Base-by-base conservation (phyloP, 352 stramenopile species). In the Phytopythium litorale region DNA sequence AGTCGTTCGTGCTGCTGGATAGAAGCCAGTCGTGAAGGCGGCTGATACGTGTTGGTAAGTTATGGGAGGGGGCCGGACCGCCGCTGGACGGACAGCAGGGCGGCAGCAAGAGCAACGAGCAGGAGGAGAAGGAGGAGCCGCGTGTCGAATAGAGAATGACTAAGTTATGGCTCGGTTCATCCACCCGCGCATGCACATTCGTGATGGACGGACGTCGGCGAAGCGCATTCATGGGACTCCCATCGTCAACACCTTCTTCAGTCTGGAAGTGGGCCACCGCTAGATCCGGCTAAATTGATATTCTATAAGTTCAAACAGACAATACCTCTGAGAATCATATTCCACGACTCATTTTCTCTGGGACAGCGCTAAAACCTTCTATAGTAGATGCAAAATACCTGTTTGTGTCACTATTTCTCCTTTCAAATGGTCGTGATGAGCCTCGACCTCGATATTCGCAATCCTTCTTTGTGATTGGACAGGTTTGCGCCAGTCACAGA, bases 1-100 rank as follows among this genome's bases (percentile, higher is more conserved):
- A 88, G 11, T 92, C 83, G 51, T 92, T 92, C 54, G 83, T 92
- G 59, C 68, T 92, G 66, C 74, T 92, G 25, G 80, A 90, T 50
- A 43, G 35, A 60, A 60, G 40, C 54, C 35, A 60, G 54, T 35
- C 54, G 32, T 57, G 51, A 57, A 32, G 28, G 25, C 32, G 11
- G 28, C 49, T 21, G 49, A 18, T 37, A 28, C 25, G 25, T 35
- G 25, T 23, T 13, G 9, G 51, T 57, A 57, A 57, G 51, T 57
- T 57, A 57, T 30, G 30, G 4, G 13, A 28, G 45, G 12, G 16
- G 43, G 43, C n/a, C 43, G 12, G 43, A n/a, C n/a, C 23, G 45
- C 45, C 9, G 16, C 45, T 51, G 45, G 21, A 28, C 45, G 45
- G n/a, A 21, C 13, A 25, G 46, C 21, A 32, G 7, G 45, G 45